Evolutionary conservation across 352 stramenopile species (phyloP), one percentile per base, ranked within the genome.

Genomic region (Stramenopiles sp.): DNA sequence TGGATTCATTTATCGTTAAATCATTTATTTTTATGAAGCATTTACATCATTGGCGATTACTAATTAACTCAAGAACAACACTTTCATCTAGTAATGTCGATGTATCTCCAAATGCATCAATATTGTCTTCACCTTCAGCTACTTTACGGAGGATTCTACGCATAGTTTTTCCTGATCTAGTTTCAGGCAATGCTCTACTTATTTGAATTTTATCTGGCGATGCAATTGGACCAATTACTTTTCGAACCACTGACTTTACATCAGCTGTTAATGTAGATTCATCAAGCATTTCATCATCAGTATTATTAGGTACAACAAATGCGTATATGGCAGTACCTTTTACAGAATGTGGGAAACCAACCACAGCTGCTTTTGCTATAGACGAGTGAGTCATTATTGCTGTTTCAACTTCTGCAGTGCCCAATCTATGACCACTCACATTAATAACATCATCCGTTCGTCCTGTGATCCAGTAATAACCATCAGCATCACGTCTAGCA

Each of bases 391-490:
- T 67, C 4, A 91, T 71, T 4, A 96, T 56, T 4, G 72, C 66
- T 38, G 59, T 74, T 42, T 80, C 66, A 20, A 80, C 54, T 50
- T 80, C 68, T 20, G 68, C 65, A 38, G 63, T 77, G 28, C 68
- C 68, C 35, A 81, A 76, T 6, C 73, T 58, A 50, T 89, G 73
- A 5, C 71, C 73, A 19, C 66, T 83, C 6, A 71, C 77, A 50
- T 85, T 90, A 1, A 93, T 47, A 3, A 95, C 79, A 46, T 96
- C 26, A 53, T 97, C 80, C 29, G 96, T 81, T 40, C 81, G 71
- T 1, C 81, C 85, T 28, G 77, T 95, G 51, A 97, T 95, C 52
- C 83, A 96, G 58, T 91, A 86, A 58, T 81, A 94, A 23, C 81
- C 83, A 48, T 97, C 77, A 38, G 63, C 61, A 48, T 89, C 73